phyloP scores from a whole-genome alignment of 768 basidiomycete species.

The Boletus tylopilopsis region DNA sequence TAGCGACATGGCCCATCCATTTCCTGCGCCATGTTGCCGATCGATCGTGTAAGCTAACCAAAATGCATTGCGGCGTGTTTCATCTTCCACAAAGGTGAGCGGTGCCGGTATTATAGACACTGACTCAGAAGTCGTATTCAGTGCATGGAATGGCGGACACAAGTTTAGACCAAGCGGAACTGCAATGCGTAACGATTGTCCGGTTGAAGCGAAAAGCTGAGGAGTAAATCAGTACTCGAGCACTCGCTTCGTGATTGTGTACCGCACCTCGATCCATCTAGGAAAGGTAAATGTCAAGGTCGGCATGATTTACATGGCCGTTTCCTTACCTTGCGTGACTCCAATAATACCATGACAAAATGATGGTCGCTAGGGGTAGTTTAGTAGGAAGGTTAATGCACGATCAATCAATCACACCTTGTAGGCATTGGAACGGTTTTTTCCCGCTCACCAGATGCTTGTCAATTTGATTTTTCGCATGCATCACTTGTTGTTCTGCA shows the following conservation, averaged over 20 bases:
- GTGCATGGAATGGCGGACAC: constrained; percentile 61
- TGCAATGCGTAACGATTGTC: constrained; percentile 52
- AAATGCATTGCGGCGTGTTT: constrained; percentile 67
- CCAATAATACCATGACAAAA: constrained; percentile 73
- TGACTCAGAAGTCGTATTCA: constrained; percentile 53
- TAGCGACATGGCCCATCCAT: constrained; percentile 66
- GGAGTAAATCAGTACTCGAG: constrained; percentile 3
- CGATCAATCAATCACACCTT: constrained; percentile 41
- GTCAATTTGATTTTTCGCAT: constrained; percentile 49
- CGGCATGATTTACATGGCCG: not conserved
- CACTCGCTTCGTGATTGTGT: not conserved
- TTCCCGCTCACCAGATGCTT: constrained; percentile 47
- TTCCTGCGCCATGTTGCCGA: constrained; percentile 61
- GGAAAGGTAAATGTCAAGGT: not conserved
- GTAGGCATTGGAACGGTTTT: constrained; percentile 54
- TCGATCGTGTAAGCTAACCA: constrained; percentile 72
- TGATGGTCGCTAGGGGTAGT: constrained; percentile 46
- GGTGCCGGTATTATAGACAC: constrained; percentile 59
- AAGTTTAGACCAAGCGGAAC: constrained; percentile 70
- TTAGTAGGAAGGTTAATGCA: not conserved
- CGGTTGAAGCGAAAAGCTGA: constrained; percentile 59
- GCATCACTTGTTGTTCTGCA: constrained; percentile 59
- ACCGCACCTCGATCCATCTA: constrained; percentile 71
- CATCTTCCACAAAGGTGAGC: constrained; percentile 63
- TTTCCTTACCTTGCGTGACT: constrained; percentile 59